Conservation (phyloP, 805 yeast genomes). For the Starmerella apicola region DNA sequence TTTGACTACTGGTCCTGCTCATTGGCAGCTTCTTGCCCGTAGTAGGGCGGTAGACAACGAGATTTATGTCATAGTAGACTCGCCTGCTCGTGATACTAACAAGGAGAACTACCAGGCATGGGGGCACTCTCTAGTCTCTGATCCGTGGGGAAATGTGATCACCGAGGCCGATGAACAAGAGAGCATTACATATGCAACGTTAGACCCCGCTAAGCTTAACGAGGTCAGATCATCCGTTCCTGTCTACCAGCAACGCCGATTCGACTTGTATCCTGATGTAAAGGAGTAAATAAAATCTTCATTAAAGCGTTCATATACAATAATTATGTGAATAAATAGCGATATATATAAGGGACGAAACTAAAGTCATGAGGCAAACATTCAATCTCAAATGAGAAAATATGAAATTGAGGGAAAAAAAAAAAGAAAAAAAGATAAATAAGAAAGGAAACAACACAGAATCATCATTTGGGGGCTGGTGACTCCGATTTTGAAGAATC, state of each 20-base stretch:
- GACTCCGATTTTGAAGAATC: no score
- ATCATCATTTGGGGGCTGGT: no score
- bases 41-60: conserved; percentile 88
- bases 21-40: conserved; percentile 69
- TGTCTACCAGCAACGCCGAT: conserved; percentile 55
- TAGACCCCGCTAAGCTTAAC: conserved; percentile 49
- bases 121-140: conserved; percentile 76
- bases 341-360: no score
- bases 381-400: no score
- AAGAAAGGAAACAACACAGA: no score
- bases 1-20: conserved; percentile 80
- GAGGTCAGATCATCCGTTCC: conserved; percentile 57
- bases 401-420: no score
- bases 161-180: conserved; percentile 72
- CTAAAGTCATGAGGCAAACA: no score
- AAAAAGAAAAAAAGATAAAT: no score
- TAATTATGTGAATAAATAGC: no score
- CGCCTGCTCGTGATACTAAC: conserved; percentile 63
- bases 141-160: conserved; percentile 77
- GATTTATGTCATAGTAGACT: conserved; percentile 66
- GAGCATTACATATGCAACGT: conserved; percentile 59
- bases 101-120: conserved; percentile 62
- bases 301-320: no score
- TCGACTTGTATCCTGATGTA: conserved; percentile 47
- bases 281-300: conserved; percentile 6